Conservation (phyloP, 1,139 yeast genomes). For the Protomyces macrosporus region DNA sequence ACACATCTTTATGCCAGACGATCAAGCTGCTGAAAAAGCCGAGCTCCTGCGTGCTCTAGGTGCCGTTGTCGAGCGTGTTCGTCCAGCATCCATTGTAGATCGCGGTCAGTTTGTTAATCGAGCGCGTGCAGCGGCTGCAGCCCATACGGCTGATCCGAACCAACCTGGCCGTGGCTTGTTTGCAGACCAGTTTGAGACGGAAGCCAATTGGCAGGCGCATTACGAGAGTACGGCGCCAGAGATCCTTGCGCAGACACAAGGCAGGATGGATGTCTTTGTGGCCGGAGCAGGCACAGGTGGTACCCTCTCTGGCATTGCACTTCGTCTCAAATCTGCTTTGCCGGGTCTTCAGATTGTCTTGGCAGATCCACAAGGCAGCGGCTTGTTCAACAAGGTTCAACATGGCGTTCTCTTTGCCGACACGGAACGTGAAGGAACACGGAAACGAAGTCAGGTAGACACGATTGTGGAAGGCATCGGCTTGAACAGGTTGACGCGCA, state of each 20-base stretch:
- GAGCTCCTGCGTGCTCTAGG: conserved; percentile 67
- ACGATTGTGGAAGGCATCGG: conserved; percentile 94
- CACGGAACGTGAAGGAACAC: conserved; percentile 85
- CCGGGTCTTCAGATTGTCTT: conserved; percentile 46
- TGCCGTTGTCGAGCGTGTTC: conserved; percentile 79
- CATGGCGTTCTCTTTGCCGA: conserved; percentile 89
- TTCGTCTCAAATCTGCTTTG: conserved; percentile 55
- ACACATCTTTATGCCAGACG: conserved; percentile 92
- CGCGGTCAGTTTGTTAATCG: conserved; percentile 88
- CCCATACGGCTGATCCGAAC: conserved; percentile 45
- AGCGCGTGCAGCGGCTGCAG: conserved; percentile 62
- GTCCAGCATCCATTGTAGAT: conserved; percentile 93
- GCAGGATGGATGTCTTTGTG: conserved; percentile 65
- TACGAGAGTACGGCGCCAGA: conserved; percentile 86
- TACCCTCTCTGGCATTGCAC: conserved; percentile 85
- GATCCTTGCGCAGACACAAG: conserved; percentile 63
- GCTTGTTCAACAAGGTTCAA: conserved; percentile 76
- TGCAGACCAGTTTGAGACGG: conserved; percentile 95
- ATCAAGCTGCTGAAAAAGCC: conserved; percentile 79
- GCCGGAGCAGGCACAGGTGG: conserved; percentile 63
- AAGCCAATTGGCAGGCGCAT: conserved; percentile 82
- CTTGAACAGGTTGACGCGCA: conserved; percentile 74
- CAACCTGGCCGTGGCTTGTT: conserved; percentile 53
- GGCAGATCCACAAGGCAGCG: conserved; percentile 96
- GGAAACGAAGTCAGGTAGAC: conserved; percentile 94